These are phyloP conservation scores for Halocafeteria seosinensis DNA, from an alignment of 108 stramenopile genomes.

Conservation along the genomic window DNA sequence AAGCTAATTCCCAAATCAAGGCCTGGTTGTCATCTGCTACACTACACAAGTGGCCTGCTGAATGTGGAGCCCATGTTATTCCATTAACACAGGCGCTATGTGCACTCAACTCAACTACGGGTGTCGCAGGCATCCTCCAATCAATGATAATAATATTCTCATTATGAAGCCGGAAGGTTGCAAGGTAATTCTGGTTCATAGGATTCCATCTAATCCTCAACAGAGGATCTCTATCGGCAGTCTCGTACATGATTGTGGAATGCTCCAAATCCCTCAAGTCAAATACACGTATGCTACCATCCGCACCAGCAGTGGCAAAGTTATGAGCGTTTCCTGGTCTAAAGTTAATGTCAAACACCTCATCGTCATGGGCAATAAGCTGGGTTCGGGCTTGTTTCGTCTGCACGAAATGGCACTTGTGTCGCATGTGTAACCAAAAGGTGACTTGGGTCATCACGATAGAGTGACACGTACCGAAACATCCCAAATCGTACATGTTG, in stretches of 20 bases:
- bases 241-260: slow-evolving; percentile 88
- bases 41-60: slow-evolving; percentile 83
- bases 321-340: slow-evolving; percentile 63
- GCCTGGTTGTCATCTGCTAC: slow-evolving; percentile 83
- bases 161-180: slow-evolving; percentile 66
- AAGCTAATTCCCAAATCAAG: slow-evolving; percentile 83
- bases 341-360: slow-evolving; percentile 93
- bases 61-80: slow-evolving; percentile 92
- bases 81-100: slow-evolving; percentile 78
- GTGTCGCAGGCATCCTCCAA: slow-evolving; percentile 6
- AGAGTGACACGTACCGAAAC: slow-evolving; percentile 31
- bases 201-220: slow-evolving; percentile 92
- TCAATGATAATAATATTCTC: slow-evolving; percentile 2
- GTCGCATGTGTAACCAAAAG: too few species aligned
- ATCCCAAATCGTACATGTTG: slow-evolving; percentile 98
- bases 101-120: slow-evolving; percentile 41
- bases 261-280: slow-evolving; percentile 84
- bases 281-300: slow-evolving; percentile 86
- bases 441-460: too few species aligned
- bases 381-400: slow-evolving; percentile 62
- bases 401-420: too few species aligned
- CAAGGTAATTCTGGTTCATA: slow-evolving; percentile 92
- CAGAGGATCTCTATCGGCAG: slow-evolving; percentile 60
- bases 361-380: slow-evolving; percentile 94
- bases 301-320: slow-evolving; percentile 89